Base-by-base conservation (phyloP, 331 rosid species). In the Rhamnella rubrinervis region DNA sequence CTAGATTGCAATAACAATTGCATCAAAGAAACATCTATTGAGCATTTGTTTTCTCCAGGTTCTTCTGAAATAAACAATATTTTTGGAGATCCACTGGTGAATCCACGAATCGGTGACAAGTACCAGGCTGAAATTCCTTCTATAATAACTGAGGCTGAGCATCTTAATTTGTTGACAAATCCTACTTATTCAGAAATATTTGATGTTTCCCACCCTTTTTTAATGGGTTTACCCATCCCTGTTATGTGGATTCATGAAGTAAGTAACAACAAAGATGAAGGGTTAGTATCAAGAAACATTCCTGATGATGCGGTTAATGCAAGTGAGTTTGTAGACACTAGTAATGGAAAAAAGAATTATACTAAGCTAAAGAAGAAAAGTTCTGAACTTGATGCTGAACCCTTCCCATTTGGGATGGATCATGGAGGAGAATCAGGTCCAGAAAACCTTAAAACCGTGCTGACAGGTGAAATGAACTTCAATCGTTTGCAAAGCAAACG, bases 41-140 rank as follows among this genome's bases (percentile, higher is more conserved):
- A 65, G 71, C 73, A 72, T 73, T 44, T 76, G 46, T 41, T 60
- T 83, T 62, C 81, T 75, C 78, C 84, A 8, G 71, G 64, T 60
- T 82, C 85, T 85, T 83, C 87, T 17, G 81, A 79, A 74, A 55
- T 64, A 63, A 74, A 44, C 58, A 61, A 80, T 71, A 67, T 70
- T 38, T 84, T 78, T 55, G 84, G 80, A 68, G 91, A 78, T 21
- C 84, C 85, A 15, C 79, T 74, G 49, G 23, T 75, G 63, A 75
- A 31, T 74, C 86, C 89, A 25, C 83, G 91, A 66, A 61, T 91
- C 52, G 96, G 97, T 63, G 78, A 61, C 38, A 83, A 84, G 67
- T 83, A 81, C 78, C 97, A 91, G 73, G 96, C 67, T 60, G 84
- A 70, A 67, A 81, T 88, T 82, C 96, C 93, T 78, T 40, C 82